Percentiles rank a stretch among this genome's conserved stretches.
Evolutionary conservation across 2,329 filamentous ascomycete species (phyloP).

Genomic region (Diaporthe sp.): DNA sequence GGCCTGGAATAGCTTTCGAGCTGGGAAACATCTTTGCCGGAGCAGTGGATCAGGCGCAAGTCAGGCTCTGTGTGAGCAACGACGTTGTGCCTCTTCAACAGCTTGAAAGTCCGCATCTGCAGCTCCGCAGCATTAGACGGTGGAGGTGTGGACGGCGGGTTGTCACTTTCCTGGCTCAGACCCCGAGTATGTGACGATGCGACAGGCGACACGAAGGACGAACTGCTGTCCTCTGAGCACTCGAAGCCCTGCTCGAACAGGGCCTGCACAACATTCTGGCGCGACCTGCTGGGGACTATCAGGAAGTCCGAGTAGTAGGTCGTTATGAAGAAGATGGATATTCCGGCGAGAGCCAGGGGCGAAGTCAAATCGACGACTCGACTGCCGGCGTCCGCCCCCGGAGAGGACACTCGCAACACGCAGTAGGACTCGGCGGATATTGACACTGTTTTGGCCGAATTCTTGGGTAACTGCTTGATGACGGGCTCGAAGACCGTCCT

Average conservation of each 20-base stretch:
- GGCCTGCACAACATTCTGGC: slow-evolving; percentile 80
- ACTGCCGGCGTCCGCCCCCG: slow-evolving; percentile 91
- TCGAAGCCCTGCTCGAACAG: slow-evolving; percentile 86
- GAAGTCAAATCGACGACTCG: slow-evolving; percentile 92
- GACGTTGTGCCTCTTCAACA: slow-evolving; percentile 84
- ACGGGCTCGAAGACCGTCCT: slow-evolving; percentile 81
- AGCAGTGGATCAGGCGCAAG: slow-evolving; percentile 86
- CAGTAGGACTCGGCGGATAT: slow-evolving; percentile 89
- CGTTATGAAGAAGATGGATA: slow-evolving; percentile 98
- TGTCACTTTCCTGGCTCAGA: slow-evolving; percentile 50
- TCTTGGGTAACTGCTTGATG: slow-evolving; percentile 72
- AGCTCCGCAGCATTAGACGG: slow-evolving; percentile 84
- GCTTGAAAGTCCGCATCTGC: slow-evolving; percentile 84
- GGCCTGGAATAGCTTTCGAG: slow-evolving; percentile 52
- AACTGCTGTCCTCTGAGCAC: slow-evolving; percentile 79
- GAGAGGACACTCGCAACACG: slow-evolving; percentile 89
- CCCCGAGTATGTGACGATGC: slow-evolving; percentile 52
- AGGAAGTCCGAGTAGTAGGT: slow-evolving; percentile 99
- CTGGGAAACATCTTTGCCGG: slow-evolving; percentile 69
- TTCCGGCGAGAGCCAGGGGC: slow-evolving; percentile 90
- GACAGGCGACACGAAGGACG: slow-evolving; percentile 74
- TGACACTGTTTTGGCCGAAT: slow-evolving; percentile 69
- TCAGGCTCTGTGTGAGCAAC: slow-evolving; percentile 77
- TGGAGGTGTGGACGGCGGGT: slow-evolving; percentile 76
- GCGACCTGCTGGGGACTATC: slow-evolving; percentile 83